Percentiles rank a stretch among this genome's conserved stretches.
Conservation (phyloP, 23 red algal genomes). For the Agarophyton chilense region DNA sequence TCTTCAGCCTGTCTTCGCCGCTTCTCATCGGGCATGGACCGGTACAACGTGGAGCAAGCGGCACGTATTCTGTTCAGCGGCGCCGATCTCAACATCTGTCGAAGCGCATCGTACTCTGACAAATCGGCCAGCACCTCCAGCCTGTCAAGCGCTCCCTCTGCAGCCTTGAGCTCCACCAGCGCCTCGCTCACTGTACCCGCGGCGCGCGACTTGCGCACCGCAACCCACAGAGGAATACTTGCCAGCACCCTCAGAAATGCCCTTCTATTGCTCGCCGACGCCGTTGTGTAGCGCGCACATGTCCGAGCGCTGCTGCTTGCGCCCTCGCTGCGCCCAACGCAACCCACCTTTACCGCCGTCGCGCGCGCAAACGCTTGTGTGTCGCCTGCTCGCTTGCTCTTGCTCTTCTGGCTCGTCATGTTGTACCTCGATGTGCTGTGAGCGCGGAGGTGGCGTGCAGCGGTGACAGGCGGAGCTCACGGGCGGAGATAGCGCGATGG, state of each 20-base stretch:
- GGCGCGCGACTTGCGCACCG: background rate
- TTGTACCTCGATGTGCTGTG: too few relatives aligned
- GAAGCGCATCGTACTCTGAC: background rate
- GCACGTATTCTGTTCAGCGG: slow-evolving; percentile 8
- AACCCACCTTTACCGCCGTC: background rate
- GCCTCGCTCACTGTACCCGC: background rate
- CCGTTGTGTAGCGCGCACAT: background rate
- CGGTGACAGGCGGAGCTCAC: too few relatives aligned
- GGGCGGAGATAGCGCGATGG: too few relatives aligned
- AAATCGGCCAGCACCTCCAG: background rate
- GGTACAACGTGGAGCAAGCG: background rate
- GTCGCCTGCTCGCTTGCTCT: background rate
- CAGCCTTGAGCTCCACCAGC: background rate
- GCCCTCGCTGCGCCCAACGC: background rate
- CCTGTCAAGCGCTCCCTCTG: background rate
- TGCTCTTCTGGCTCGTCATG: too few relatives aligned
- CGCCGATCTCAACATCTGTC: background rate
- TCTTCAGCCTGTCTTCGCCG: background rate
- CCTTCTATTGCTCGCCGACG: background rate
- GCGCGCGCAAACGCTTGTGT: background rate
- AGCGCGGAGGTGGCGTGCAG: too few relatives aligned
- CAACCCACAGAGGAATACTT: background rate
- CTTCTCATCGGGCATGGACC: background rate
- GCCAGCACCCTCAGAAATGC: background rate
- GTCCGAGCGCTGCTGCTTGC: background rate